Conservation (phyloP, 257 asterid species). For the Lithospermum erythrorhizon region DNA sequence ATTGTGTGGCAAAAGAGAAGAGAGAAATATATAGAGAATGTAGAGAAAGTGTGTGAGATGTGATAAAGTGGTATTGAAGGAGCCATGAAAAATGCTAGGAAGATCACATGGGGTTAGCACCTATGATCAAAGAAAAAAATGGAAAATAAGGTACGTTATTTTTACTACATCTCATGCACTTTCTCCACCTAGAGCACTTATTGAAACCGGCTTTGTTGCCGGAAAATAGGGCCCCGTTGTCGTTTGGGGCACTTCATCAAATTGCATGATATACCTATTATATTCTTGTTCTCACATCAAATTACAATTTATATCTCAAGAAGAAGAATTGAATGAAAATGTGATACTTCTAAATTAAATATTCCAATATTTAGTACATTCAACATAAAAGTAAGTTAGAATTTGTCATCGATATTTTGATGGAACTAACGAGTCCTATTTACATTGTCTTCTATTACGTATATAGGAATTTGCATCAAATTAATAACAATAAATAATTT, state of each 20-base stretch:
- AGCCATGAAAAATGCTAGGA: constrained; percentile 57
- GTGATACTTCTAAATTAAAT: too few relatives aligned
- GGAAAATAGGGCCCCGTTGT: constrained; percentile 31
- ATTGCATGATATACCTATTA: background rate
- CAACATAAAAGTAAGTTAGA: too few relatives aligned
- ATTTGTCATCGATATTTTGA: too few relatives aligned
- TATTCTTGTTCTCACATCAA: background rate
- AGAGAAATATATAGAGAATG: constrained; percentile 14
- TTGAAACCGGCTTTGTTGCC: constrained; percentile 45
- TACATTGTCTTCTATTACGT: too few relatives aligned
- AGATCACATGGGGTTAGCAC: constrained; percentile 76
- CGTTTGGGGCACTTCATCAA: constrained; percentile 30
- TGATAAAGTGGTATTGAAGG: constrained; percentile 25
- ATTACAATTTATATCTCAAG: too few relatives aligned
- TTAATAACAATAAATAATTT: too few relatives aligned
- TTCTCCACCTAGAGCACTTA: constrained; percentile 11
- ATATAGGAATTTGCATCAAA: too few relatives aligned
- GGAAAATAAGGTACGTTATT: constrained; percentile 12
- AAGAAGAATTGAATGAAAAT: too few relatives aligned
- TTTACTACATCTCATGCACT: constrained; percentile 33
- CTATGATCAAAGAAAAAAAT: constrained; percentile 10
- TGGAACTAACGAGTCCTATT: too few relatives aligned
- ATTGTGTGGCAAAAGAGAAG: background rate
- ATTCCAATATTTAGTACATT: too few relatives aligned
- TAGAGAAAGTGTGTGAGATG: constrained; percentile 19